Conservation (phyloP, 2,329 filamentous ascomycete species). For the Lachnellula cervina region DNA sequence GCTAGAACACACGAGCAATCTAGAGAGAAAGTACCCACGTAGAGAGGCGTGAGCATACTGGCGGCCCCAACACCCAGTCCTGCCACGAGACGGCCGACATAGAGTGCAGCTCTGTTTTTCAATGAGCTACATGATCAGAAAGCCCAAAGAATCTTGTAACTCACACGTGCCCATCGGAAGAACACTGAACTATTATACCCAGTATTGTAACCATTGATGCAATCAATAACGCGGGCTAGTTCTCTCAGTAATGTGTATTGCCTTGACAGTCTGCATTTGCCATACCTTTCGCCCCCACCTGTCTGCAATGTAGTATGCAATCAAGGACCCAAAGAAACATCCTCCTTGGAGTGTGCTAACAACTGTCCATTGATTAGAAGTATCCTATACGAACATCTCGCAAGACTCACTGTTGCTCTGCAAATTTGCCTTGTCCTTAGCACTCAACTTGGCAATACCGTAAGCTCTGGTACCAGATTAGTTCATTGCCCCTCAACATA, state of each 20-base stretch:
- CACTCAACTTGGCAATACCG: constrained; percentile 30
- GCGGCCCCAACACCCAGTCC: constrained; percentile 48
- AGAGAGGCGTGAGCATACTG: constrained; percentile 34
- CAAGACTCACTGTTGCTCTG: constrained; percentile 43
- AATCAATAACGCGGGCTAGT: constrained; percentile 42
- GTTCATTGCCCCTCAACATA: constrained; percentile 31
- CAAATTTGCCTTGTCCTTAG: constrained; percentile 42
- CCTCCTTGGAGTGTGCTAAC: constrained; percentile 68
- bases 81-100: constrained; percentile 55
- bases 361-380: constrained; percentile 34
- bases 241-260: not conserved
- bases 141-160: not conserved
- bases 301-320: constrained; percentile 39
- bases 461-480: constrained; percentile 35
- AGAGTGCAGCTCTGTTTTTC: constrained; percentile 47
- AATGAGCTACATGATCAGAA: not conserved
- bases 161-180: constrained; percentile 52
- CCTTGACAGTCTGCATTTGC: not conserved
- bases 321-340: constrained; percentile 59
- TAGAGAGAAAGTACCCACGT: constrained; percentile 43
- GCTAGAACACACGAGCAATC: constrained; percentile 35
- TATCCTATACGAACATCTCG: not conserved
- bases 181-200: constrained; percentile 61
- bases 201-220: constrained; percentile 53
- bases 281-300: constrained; percentile 16